Base-by-base conservation (phyloP, 768 basidiomycete species). In the Termitomyces sp. region DNA sequence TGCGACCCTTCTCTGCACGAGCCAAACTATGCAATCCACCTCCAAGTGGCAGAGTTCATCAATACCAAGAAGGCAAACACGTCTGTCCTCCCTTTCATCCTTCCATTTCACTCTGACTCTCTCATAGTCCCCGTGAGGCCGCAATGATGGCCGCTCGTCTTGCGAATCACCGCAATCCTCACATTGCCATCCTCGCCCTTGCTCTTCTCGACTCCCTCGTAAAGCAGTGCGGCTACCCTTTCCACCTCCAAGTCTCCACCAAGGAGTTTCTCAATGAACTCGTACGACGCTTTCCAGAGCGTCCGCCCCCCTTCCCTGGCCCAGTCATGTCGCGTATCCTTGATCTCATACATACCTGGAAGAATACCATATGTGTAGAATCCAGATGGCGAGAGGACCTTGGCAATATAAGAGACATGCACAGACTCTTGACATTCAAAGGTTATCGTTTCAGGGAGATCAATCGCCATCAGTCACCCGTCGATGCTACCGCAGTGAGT, bases 241-340 rank as follows among this genome's bases (percentile, higher is more conserved):
- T 99, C 56, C 97, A 98, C 68, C 86, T 99, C 23, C 97, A 99
- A 70, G 90, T 98, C 64, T 79, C 89, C 17, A 98, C 96, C 41
- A 98, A 99, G 67, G 97, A 98, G 66, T 99, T 98, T 68, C 79
- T 98, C 17, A 99, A 99, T 72, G 97, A 98, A 68, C 87, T 99
- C 68, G 97, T 99, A 25, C 86, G 96, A 48, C 85, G 95, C 63
- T 98, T 99, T 70, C 97, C 97, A 6, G 97, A 99, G 73, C 85
- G 96, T 44, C 97, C 97, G 3, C 96, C 97, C 0, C 90, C 93
- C 1, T 94, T 95, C 68, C 92, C 93, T 0, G 91, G 92, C 2
- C 88, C 93, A 21, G 91, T 97, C 63, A 99, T 98, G 96, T 84
- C 86, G 1, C 84, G 91, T 59, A 95, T 97, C 61, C 76, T 99